Conservation (phyloP, 2,329 filamentous ascomycete genomes). For the Diplocarpon rosae region DNA sequence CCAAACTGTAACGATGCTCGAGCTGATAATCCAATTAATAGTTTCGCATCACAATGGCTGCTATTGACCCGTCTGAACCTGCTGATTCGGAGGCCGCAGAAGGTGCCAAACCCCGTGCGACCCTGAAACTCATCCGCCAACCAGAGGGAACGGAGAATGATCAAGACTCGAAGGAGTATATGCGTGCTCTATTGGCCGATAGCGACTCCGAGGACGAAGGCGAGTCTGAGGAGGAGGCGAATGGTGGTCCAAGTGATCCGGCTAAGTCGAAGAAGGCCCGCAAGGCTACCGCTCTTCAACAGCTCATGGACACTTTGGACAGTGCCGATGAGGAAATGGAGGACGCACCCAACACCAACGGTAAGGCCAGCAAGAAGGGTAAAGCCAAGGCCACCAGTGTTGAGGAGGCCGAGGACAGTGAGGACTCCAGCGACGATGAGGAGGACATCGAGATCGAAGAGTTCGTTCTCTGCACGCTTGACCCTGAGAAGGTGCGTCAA, state of each 20-base stretch:
- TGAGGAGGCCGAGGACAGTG: slow-evolving; percentile 36
- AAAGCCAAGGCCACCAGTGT: slow-evolving; percentile 53
- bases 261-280: slow-evolving; percentile 80
- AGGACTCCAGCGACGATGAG: slow-evolving; percentile 50
- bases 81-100: slow-evolving; percentile 53
- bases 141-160: slow-evolving; percentile 51
- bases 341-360: slow-evolving; percentile 48
- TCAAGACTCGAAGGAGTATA: slow-evolving; percentile 56
- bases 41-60: slow-evolving; percentile 98
- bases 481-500: slow-evolving; percentile 71
- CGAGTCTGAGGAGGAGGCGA: slow-evolving; percentile 55
- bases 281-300: slow-evolving; percentile 64
- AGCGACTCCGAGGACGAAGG: slow-evolving; percentile 44
- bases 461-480: slow-evolving; percentile 90
- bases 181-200: slow-evolving; percentile 41
- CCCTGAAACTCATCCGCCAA: slow-evolving; percentile 80
- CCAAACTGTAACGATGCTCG: neutral
- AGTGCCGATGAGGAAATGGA: slow-evolving; percentile 62
- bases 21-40: slow-evolving; percentile 30
- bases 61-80: slow-evolving; percentile 78
- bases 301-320: slow-evolving; percentile 60
- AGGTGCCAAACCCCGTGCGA: slow-evolving; percentile 64
- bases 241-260: slow-evolving; percentile 86
- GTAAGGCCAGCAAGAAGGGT: slow-evolving; percentile 55
- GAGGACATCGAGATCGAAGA: slow-evolving; percentile 66